These are phyloP conservation scores for Prinsepia uniflora DNA, from an alignment of 306 rosid species.

Conservation along the genomic window DNA sequence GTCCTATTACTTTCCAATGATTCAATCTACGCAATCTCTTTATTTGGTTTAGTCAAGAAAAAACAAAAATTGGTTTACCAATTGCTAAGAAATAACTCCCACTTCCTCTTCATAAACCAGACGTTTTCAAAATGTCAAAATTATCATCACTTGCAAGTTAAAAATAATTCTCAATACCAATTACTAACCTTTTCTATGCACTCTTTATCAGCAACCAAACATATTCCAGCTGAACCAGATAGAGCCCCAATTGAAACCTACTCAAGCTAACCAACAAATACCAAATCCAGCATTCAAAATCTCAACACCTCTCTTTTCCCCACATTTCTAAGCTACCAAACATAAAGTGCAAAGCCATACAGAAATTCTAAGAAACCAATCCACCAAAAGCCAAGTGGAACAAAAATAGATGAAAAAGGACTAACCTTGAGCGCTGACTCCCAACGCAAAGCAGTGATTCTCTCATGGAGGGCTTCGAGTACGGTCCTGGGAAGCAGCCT, in stretches of 20 bases:
- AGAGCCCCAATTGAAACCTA: neutral
- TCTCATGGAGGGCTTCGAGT: conserved; percentile 81
- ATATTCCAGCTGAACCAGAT: neutral
- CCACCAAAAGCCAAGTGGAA: neutral
- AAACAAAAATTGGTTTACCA: too few species aligned
- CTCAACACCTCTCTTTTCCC: neutral
- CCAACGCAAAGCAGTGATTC: conserved; percentile 74
- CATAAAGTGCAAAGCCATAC: neutral
- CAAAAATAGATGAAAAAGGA: neutral
- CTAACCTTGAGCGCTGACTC: conserved; percentile 92
- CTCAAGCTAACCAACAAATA: neutral
- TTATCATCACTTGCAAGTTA: too few species aligned
- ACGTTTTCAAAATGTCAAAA: too few species aligned
- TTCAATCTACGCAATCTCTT: too few species aligned
- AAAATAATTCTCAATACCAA: too few species aligned
- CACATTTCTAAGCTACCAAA: neutral
- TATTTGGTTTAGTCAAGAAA: too few species aligned
- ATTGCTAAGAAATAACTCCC: too few species aligned
- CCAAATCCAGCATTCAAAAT: neutral
- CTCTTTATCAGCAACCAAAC: neutral
- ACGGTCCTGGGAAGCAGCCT: conserved; percentile 79
- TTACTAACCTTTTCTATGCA: neutral
- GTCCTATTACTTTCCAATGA: too few species aligned
- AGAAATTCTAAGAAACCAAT: neutral
- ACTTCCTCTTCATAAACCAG: too few species aligned